Evolutionary conservation across 768 basidiomycete species (phyloP).

Genomic region (Tricholoma bakamatsutake): DNA sequence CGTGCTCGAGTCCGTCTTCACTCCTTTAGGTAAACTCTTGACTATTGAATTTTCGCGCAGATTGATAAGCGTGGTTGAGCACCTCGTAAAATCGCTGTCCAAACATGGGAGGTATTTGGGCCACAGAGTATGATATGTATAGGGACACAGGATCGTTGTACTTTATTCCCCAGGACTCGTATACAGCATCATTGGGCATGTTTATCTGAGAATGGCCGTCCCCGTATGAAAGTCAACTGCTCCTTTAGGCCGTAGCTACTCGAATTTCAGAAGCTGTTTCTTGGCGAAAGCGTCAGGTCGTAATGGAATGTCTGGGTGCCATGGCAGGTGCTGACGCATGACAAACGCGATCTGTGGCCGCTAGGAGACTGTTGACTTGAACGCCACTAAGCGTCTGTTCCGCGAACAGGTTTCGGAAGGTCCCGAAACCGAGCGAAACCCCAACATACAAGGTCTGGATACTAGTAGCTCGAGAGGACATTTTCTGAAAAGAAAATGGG

Average conservation of each 20-base stretch:
- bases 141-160: conserved; percentile 12
- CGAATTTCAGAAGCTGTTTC: conserved; percentile 16
- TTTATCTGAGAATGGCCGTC: conserved; percentile 6
- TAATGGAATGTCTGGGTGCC: conserved; percentile 11
- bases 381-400: conserved; percentile 17
- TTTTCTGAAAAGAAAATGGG: too few relatives aligned
- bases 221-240: conserved; percentile 11
- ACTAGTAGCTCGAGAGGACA: too few relatives aligned
- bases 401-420: too few relatives aligned
- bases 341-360: conserved; percentile 19
- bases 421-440: too few relatives aligned
- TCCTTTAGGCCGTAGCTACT: conserved; percentile 16
- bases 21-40: conserved; percentile 5
- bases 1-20: conserved; percentile 6
- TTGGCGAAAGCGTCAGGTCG: conserved; percentile 11
- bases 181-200: conserved; percentile 15
- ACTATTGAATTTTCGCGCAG: conserved; percentile 5
- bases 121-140: conserved; percentile 19
- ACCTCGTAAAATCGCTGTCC: conserved; percentile 20
- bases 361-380: conserved; percentile 22
- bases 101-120: conserved; percentile 13
- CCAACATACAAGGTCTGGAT: too few relatives aligned
- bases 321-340: conserved; percentile 13
- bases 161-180: conserved; percentile 18
- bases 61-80: conserved; percentile 16